These are phyloP conservation scores for Pterocarpus santalinus DNA, from an alignment of 306 rosid genomes.

Conservation along the genomic window DNA sequence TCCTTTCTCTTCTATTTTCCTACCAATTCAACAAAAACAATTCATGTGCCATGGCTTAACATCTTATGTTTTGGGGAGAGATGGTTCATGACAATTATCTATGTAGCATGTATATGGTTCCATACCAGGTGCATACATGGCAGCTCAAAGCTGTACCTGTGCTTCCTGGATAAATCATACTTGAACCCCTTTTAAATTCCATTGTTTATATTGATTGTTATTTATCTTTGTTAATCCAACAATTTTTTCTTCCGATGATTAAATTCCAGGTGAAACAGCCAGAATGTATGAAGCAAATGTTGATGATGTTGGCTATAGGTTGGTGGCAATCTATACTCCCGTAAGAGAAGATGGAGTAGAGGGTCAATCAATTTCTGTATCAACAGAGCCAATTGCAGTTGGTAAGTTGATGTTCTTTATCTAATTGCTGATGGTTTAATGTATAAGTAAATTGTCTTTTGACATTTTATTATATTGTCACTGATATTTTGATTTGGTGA, in stretches of 20 bases:
- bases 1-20: no score
- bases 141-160: not conserved
- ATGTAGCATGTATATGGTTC: not conserved
- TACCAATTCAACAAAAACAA: no score
- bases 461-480: constrained; percentile 21
- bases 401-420: constrained; percentile 62
- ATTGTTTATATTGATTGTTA: no score
- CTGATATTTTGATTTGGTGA: not conserved
- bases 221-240: constrained; percentile 19
- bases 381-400: constrained; percentile 94
- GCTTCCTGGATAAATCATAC: constrained; percentile 27
- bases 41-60: not conserved
- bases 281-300: constrained; percentile 97
- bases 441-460: constrained; percentile 16
- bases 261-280: constrained; percentile 83
- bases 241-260: constrained; percentile 21
- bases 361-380: constrained; percentile 90
- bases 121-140: not conserved
- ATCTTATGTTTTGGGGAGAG: no score
- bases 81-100: not conserved
- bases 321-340: constrained; percentile 95
- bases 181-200: not conserved
- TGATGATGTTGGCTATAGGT: constrained; percentile 95
- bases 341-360: constrained; percentile 95
- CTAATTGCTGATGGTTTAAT: constrained; percentile 22